Conservation (phyloP, 805 yeast genomes). For the Starmera quercuum region DNA sequence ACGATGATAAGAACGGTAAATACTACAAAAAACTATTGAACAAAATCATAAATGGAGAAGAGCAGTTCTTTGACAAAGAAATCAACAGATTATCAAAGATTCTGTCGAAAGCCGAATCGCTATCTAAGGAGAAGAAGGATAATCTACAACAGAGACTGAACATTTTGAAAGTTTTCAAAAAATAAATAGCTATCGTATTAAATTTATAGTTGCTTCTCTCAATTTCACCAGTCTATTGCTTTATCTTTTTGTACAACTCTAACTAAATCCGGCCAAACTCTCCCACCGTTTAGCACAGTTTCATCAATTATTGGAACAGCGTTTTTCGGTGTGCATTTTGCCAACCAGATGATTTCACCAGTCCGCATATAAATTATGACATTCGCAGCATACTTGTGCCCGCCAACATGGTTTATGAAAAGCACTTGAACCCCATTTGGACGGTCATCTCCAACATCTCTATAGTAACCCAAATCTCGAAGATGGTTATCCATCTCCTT, state of each 20-base stretch:
- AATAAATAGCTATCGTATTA: neutral
- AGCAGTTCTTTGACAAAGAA: conserved; percentile 34
- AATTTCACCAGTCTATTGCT: conserved; percentile 42
- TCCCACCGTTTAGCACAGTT: conserved; percentile 56
- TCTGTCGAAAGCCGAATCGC: conserved; percentile 23
- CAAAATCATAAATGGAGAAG: conserved; percentile 37
- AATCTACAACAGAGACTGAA: conserved; percentile 43
- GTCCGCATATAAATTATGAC: conserved; percentile 64
- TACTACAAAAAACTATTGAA: conserved; percentile 44
- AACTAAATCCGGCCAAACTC: conserved; percentile 64
- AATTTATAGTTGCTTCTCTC: neutral
- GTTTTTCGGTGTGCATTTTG: conserved; percentile 73
- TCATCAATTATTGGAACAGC: conserved; percentile 69
- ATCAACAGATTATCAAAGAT: conserved; percentile 34
- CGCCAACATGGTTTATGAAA: conserved; percentile 85
- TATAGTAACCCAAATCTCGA: conserved; percentile 59
- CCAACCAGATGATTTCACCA: conserved; percentile 84
- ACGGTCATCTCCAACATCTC: conserved; percentile 72
- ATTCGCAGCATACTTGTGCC: conserved; percentile 92
- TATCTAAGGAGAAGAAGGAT: conserved; percentile 37
- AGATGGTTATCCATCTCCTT: conserved; percentile 68
- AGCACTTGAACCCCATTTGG: conserved; percentile 68
- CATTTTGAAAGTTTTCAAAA: conserved; percentile 25
- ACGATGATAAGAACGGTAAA: conserved; percentile 19
- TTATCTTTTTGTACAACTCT: conserved; percentile 50